Evolutionary conservation across 768 basidiomycete genomes (phyloP).

Genomic region (Lyophyllum shimeji): DNA sequence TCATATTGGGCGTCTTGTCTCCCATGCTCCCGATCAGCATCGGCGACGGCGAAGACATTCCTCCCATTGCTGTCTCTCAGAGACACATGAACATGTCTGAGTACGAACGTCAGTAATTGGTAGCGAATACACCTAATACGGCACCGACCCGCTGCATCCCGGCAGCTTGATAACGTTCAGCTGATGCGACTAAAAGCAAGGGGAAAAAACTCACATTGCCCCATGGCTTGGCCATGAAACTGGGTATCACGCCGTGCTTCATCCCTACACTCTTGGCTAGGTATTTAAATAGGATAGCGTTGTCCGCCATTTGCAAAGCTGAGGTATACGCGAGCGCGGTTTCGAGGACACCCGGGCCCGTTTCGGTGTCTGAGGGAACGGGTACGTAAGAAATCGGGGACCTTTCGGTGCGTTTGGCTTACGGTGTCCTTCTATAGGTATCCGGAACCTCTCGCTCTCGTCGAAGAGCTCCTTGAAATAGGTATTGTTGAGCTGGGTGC

Average conservation of each 20-base stretch:
- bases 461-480: conserved; percentile 93
- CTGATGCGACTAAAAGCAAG: neutral
- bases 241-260: conserved; percentile 84
- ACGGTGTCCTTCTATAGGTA: conserved; percentile 89
- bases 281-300: conserved; percentile 91
- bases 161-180: conserved; percentile 59
- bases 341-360: conserved; percentile 86
- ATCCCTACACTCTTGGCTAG: conserved; percentile 91
- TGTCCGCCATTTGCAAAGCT: conserved; percentile 83
- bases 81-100: conserved; percentile 90
- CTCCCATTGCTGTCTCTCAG: conserved; percentile 64
- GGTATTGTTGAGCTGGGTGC: conserved; percentile 84
- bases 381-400: neutral
- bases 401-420: neutral
- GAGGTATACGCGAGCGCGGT: conserved; percentile 85
- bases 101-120: neutral
- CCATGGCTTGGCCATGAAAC: conserved; percentile 99
- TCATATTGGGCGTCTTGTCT: conserved; percentile 69
- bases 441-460: conserved; percentile 64
- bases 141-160: conserved; percentile 84
- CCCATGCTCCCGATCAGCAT: conserved; percentile 60
- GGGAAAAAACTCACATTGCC: conserved; percentile 60
- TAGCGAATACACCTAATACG: neutral
- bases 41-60: conserved; percentile 78
- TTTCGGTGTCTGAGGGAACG: conserved; percentile 74